Base-by-base conservation (phyloP, 2,329 filamentous ascomycete genomes). In the Aaosphaeria pasadenensis region DNA sequence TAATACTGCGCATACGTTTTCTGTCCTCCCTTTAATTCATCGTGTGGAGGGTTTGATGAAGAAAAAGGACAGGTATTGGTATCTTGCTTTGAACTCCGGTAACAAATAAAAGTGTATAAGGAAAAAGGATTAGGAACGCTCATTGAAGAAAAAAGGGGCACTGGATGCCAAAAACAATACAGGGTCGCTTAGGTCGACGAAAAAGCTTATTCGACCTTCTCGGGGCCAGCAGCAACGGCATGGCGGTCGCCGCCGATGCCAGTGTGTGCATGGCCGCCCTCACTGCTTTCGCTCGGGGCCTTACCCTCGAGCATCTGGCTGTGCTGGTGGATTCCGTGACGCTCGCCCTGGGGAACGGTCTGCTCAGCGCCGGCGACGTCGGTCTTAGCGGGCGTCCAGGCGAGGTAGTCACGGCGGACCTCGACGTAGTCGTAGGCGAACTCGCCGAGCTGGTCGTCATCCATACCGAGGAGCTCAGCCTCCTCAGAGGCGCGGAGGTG, bases 371-470 rank as follows among this genome's bases (percentile, higher is more conserved):
- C 71, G 43, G 79, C 77, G 29, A 83, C 86, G 57, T 88, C 83
- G 52, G 76, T 78, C 63, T 86, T 86, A 32, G 86, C 84, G 1
- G 89, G 89, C 30, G 87, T 91, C 89, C 89, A 94, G 50, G 89
- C 89, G 36, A 94, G 82, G 77, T 91, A 94, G 73, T 94, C 89
- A 63, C 89, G 84, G 65, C 89, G 86, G 50, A 92, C 88, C 79
- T 94, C 89, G 56, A 94, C 89, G 70, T 92, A 94, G 70, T 94
- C 89, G 77, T 92, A 92, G 9, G 88, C 89, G 67, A 92, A 94
- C 73, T 94, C 89, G 71, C 89, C 89, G 59, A 92, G 87, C 74
- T 94, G 89, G 73, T 92, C 88, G 66, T 92, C 89, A 64, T 94
- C 89, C 87, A 92, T 91, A 58, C 89, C 89, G 48, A 92, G 82